Evolutionary conservation across 2,329 filamentous ascomycete species (phyloP).

Genomic region (Calonectria pauciramosa): DNA sequence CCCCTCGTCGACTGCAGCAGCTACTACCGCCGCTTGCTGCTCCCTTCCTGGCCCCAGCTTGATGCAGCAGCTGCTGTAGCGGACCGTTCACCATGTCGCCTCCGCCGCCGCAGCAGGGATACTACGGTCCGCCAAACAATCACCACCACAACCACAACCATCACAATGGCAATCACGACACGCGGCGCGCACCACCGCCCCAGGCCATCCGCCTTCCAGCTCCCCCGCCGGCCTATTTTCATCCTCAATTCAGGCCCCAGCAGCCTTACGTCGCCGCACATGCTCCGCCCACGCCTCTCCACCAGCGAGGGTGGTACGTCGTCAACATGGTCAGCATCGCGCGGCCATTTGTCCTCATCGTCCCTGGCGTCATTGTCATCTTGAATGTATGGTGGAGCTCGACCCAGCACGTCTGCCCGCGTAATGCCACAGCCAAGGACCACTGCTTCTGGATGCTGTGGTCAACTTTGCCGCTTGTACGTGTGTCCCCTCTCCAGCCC

Average conservation of each 20-base stretch:
- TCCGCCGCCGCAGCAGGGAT: conserved; percentile 1
- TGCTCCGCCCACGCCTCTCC: conserved; percentile 6
- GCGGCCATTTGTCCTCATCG: conserved; percentile 39
- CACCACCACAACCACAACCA: not conserved
- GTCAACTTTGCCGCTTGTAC: conserved; percentile 41
- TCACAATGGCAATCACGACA: not conserved
- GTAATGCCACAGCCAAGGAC: conserved; percentile 25
- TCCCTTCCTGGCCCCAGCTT: not conserved
- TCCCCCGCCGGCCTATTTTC: conserved; percentile 29
- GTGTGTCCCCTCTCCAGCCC: not conserved
- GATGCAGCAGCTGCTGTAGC: not conserved
- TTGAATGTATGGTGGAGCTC: conserved; percentile 57
- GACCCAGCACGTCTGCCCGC: conserved; percentile 36
- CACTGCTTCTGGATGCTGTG: conserved; percentile 42
- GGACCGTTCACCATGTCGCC: conserved; percentile 6
- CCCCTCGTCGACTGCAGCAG: not conserved
- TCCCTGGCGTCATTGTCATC: conserved; percentile 53
- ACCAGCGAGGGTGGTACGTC: conserved; percentile 17
- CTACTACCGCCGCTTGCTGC: not conserved
- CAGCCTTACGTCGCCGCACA: not conserved
- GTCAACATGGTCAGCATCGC: conserved; percentile 29
- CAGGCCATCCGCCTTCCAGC: not conserved
- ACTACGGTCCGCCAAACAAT: conserved; percentile 2
- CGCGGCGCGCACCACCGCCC: not conserved
- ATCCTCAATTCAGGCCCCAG: conserved; percentile 22